Evolutionary conservation across 2,329 filamentous ascomycete genomes (phyloP), one percentile per base, ranked within the genome.

Genomic region (Stachybotrys chlorohalonatus): DNA sequence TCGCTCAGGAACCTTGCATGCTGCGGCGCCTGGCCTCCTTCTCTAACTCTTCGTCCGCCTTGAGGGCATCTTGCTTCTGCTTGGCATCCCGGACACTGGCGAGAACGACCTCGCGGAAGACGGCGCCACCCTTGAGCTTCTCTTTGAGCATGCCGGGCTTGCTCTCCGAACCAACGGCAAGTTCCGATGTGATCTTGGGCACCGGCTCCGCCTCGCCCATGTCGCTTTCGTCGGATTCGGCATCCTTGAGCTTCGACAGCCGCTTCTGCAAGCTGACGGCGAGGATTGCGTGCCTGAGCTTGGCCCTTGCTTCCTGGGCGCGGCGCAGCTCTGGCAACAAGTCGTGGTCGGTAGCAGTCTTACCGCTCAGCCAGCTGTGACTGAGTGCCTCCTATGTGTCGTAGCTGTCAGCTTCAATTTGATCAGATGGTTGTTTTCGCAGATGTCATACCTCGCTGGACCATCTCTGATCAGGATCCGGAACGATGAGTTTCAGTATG

Each of bases 221-320:
- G 56, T 86, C 85, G 55, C 90, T 84, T 56, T 94, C 84, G 60
- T 87, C 90, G 60, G 96, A 91, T 66, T 96, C 92, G 70, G 94
- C 87, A 77, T 95, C 87, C 75, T 91, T 95, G 75, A 99, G 86
- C 36, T 89, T 82, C 70, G 96, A 90, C 75, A 99, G 97, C 60
- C 93, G 89, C 75, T 96, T 96, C 60, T 90, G 85, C 54, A 99
- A 84, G 75, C 95, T 96, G 78, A 97, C 89, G 66, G 96, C 86
- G 73, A 97, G 90, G 75, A 99, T 95, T 65, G 92, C 93, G 60
- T 93, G 88, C 71, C 88, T 88, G 63, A 99, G 87, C 58, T 91
- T 90, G 55, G 90, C 90, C 73, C 91, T 91, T 59, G 92, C 87
- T 73, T 95, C 90, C 77, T 94, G 95, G 53, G 91, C 87, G 73